These are phyloP conservation scores for Iris pallida DNA, from an alignment of 116 monocot genomes.

Conservation along the genomic window DNA sequence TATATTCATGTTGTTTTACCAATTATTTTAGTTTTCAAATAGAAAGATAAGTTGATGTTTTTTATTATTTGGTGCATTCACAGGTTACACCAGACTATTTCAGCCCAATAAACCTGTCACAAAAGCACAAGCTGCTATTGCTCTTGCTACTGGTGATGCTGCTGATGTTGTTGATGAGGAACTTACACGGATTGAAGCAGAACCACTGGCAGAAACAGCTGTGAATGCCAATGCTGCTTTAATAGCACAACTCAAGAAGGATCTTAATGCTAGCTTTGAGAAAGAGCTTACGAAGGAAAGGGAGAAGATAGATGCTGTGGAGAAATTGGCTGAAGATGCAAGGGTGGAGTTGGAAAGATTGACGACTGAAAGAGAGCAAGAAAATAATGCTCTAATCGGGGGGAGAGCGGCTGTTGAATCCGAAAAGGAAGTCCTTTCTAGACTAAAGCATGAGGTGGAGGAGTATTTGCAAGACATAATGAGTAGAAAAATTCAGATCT, in stretches of 20 bases:
- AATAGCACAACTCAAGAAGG: conserved; percentile 79
- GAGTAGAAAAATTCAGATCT: conserved; percentile 56
- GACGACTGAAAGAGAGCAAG: conserved; percentile 64
- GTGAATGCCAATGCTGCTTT: conserved; percentile 71
- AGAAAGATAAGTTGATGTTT: background rate
- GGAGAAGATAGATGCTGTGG: conserved; percentile 65
- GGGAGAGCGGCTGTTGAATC: conserved; percentile 68
- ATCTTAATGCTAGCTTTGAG: conserved; percentile 74
- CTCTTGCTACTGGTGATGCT: conserved; percentile 75
- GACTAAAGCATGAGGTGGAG: conserved; percentile 59
- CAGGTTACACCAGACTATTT: conserved; percentile 74
- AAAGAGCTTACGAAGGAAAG: conserved; percentile 64
- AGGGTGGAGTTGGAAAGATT: conserved; percentile 60
- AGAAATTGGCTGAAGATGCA: conserved; percentile 76
- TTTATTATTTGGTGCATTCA: background rate
- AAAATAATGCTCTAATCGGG: conserved; percentile 47
- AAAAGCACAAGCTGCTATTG: conserved; percentile 85
- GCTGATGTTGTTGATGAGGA: conserved; percentile 78
- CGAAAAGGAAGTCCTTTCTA: conserved; percentile 79
- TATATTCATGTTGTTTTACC: background rate
- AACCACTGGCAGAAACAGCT: conserved; percentile 74
- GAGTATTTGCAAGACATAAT: conserved; percentile 63
- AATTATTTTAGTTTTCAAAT: background rate
- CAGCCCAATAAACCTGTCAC: conserved; percentile 93
- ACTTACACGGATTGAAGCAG: conserved; percentile 80